Evolutionary conservation across 352 stramenopile species (phyloP).

Genomic region (Chrysophaeum taylorii): DNA sequence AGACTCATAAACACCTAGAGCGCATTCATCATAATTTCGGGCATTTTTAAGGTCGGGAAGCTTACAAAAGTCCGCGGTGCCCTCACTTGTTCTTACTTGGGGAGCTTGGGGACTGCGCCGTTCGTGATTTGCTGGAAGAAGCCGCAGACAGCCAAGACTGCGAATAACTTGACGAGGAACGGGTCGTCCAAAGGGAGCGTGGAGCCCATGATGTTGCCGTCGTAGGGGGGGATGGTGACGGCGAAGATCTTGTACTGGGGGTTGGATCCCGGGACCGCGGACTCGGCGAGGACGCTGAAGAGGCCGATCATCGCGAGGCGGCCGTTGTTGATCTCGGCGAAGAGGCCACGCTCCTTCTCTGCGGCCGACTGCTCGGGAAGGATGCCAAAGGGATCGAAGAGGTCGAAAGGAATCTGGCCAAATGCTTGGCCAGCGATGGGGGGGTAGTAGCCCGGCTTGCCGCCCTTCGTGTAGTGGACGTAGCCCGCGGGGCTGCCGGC

Average conservation of each 20-base stretch:
- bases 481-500: not conserved
- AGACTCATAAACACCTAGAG: too few relatives aligned
- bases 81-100: too few relatives aligned
- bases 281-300: conserved; percentile 29
- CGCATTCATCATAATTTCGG: too few relatives aligned
- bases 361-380: conserved; percentile 31
- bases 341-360: conserved; percentile 29
- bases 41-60: too few relatives aligned
- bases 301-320: conserved; percentile 32
- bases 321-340: conserved; percentile 42
- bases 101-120: too few relatives aligned
- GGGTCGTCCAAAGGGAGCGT: not conserved
- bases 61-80: too few relatives aligned
- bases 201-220: conserved; percentile 2
- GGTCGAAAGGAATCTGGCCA: conserved; percentile 30
- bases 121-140: not conserved
- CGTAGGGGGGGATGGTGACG: not conserved
- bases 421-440: not conserved
- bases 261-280: conserved; percentile 21
- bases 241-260: conserved; percentile 13
- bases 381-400: conserved; percentile 46
- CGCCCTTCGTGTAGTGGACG: conserved; percentile 5
- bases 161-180: not conserved
- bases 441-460: conserved; percentile 4
- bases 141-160: not conserved